Base-by-base conservation (phyloP, 306 rosid genomes). In the Parietaria judaica region DNA sequence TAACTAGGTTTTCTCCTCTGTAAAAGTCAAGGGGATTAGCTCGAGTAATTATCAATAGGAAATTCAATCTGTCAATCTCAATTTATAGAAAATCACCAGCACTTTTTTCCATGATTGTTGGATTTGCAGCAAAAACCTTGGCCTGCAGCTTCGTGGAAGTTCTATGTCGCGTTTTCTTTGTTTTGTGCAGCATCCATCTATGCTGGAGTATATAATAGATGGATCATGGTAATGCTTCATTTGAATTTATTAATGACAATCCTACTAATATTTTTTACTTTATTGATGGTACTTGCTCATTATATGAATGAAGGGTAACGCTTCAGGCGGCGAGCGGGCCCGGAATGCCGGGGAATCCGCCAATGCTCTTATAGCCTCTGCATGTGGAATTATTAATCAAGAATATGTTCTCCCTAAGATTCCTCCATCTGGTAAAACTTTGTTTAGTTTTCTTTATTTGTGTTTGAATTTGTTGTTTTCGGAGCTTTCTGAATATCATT, bases 271-370 rank as follows among this genome's bases (percentile, higher is more conserved):
- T 41, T 41, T 41, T 41, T 5, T 41, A 1, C 9, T 8, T 41
- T 41, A 8, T 41, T 41, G 45, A 5, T 31, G 51, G 31, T 23
- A 38, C 68, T 47, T 45, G 65, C 6, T 37, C 17, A 74, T 61
- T 41, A 41, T 78, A 60, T 50, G 71, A 73, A 78, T 72, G 75
- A 63, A 92, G 99, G 99, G 99, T 64, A 92, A 86, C 79, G 95
- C 99, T 61, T 84, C 96, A 6, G 96, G 83, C 51, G 99, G 99
- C 72, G 86, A 88, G 70, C 84, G 83, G 62, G 99, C 99, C 68
- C 76, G 69, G 62, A 41, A 70, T 65, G 38, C 95, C n/a, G 94
- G 67, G 65, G 72, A 68, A 49, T 67, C 71, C 58, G 87, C 87
- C 45, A 73, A 88, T 72, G 79, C 81, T 44, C 61, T 86, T 17